Evolutionary conservation across 2,329 filamentous ascomycete genomes (phyloP).

Genomic region (Aspergillus glaucus): DNA sequence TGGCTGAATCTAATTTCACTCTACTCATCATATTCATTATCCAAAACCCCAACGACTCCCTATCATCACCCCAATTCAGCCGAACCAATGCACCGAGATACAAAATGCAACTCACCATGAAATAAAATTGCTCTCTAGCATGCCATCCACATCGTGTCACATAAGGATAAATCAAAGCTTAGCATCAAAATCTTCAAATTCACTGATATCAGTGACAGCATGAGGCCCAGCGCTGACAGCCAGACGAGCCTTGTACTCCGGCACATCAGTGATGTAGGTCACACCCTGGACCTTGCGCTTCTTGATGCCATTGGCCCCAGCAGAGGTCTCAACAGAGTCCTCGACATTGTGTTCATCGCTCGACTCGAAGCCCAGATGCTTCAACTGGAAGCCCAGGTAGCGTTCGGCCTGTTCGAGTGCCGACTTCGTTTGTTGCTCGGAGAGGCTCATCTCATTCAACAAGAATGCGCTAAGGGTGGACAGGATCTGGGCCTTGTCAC

Average conservation of each 20-base stretch:
- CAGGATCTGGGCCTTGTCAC: constrained; percentile 46
- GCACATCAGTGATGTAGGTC: constrained; percentile 67
- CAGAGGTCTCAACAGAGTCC: constrained; percentile 14
- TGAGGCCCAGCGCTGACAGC: constrained; percentile 65
- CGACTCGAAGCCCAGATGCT: constrained; percentile 36
- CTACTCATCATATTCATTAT: background rate
- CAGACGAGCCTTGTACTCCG: constrained; percentile 71
- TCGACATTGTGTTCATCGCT: constrained; percentile 31
- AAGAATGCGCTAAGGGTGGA: constrained; percentile 49
- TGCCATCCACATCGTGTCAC: background rate
- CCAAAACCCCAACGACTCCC: background rate
- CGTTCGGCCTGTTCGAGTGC: constrained; percentile 47
- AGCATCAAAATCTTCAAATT: constrained; percentile 77
- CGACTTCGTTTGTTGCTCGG: constrained; percentile 44
- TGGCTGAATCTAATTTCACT: background rate
- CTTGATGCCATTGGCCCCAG: constrained; percentile 17
- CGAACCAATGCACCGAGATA: background rate
- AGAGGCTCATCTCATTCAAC: constrained; percentile 40
- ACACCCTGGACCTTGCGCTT: constrained; percentile 35
- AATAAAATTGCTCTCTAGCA: too few species aligned
- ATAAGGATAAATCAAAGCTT: constrained; percentile 57
- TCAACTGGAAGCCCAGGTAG: constrained; percentile 41
- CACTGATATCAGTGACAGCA: constrained; percentile 67
- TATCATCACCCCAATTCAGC: background rate
- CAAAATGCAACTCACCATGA: background rate